These are phyloP conservation scores for Boletus insuetus DNA, from an alignment of 768 basidiomycete species.

Conservation along the genomic window DNA sequence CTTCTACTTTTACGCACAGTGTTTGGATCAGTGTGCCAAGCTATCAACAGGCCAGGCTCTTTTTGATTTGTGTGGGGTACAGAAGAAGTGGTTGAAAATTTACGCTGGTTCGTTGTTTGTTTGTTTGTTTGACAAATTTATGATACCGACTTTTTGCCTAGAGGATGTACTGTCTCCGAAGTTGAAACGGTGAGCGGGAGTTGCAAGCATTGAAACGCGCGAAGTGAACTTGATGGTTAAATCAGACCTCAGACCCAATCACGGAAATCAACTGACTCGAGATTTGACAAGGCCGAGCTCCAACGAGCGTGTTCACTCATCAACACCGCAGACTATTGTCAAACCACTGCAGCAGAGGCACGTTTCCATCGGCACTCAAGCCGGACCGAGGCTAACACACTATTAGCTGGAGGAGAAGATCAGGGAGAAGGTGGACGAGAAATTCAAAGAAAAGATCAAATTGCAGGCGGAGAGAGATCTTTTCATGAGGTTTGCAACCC, in stretches of 20 bases:
- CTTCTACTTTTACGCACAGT: slow-evolving; percentile 97
- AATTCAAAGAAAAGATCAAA: slow-evolving; percentile 74
- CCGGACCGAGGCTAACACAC: background rate
- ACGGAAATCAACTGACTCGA: slow-evolving; percentile 75
- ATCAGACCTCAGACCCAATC: slow-evolving; percentile 40
- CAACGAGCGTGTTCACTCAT: slow-evolving; percentile 85
- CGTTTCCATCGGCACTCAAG: slow-evolving; percentile 3
- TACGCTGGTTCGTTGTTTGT: slow-evolving; percentile 69
- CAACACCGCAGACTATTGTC: slow-evolving; percentile 98
- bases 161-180: slow-evolving; percentile 84
- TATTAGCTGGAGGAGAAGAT: slow-evolving; percentile 88
- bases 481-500: slow-evolving; percentile 70
- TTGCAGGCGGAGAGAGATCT: slow-evolving; percentile 85
- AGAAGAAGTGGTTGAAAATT: slow-evolving; percentile 91
- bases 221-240: background rate
- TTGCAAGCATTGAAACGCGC: background rate
- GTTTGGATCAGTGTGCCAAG: slow-evolving; percentile 90
- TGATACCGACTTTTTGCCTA: slow-evolving; percentile 24
- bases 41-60: slow-evolving; percentile 82
- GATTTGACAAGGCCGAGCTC: slow-evolving; percentile 73
- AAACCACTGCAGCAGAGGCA: slow-evolving; percentile 86
- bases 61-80: slow-evolving; percentile 75
- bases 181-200: slow-evolving; percentile 60
- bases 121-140: background rate
- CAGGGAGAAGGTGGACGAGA: slow-evolving; percentile 72